phyloP scores from a whole-genome alignment of 805 yeast genomes.

The Saccharomyces paradoxus region DNA sequence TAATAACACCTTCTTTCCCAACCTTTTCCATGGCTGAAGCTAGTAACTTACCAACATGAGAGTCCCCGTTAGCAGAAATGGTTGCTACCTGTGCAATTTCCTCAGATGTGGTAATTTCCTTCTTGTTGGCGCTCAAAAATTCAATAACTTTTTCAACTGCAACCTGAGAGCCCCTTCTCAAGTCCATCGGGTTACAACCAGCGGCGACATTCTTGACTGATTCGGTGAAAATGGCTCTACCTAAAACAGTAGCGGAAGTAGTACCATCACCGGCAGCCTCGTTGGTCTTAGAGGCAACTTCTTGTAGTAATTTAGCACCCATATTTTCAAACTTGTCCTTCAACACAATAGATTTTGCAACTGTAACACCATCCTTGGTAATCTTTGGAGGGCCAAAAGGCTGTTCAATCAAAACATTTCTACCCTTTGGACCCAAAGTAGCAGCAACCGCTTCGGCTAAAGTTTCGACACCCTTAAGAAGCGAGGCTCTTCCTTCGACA shows the following conservation, averaged over 20 bases:
- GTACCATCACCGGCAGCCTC: constrained; percentile 99
- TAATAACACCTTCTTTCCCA: constrained; percentile 97
- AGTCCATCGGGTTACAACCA: constrained; percentile 97
- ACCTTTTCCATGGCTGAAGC: constrained; percentile 98
- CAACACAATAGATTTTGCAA: constrained; percentile 75
- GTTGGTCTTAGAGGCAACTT: constrained; percentile 94
- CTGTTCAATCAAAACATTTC: constrained; percentile 94
- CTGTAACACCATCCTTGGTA: constrained; percentile 98
- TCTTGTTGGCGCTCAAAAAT: constrained; percentile 76
- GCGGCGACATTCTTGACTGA: constrained; percentile 96
- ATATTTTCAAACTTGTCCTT: constrained; percentile 90
- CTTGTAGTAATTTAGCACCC: constrained; percentile 93
- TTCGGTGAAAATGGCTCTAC: constrained; percentile 91
- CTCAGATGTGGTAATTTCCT: constrained; percentile 85
- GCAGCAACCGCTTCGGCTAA: constrained; percentile 95
- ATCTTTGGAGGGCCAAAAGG: constrained; percentile 94
- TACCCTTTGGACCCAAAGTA: constrained; percentile 95
- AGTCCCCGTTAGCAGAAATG: constrained; percentile 93
- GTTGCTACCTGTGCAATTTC: constrained; percentile 98
- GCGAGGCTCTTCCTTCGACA: constrained; percentile 93
- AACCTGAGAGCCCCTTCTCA: constrained; percentile 93
- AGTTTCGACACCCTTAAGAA: constrained; percentile 86
- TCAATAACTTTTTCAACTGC: constrained; percentile 91
- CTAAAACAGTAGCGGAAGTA: constrained; percentile 92
- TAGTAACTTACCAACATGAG: constrained; percentile 81